phyloP scores from a whole-genome alignment of 176 grass and related monocot genomes.

The Chrysopogon serrulatus region DNA sequence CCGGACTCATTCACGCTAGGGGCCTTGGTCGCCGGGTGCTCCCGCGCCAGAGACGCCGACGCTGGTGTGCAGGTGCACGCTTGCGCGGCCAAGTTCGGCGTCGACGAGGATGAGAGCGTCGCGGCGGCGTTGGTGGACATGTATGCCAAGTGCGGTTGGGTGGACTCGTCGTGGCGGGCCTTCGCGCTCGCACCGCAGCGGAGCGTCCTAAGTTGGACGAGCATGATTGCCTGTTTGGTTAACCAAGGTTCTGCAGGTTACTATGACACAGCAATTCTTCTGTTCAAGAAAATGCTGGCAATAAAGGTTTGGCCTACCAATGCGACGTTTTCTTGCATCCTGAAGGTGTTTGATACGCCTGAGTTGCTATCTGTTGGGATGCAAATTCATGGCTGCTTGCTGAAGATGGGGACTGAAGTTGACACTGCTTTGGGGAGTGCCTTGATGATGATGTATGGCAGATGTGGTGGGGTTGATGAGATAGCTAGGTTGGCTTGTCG shows the following conservation, averaged over 20 bases:
- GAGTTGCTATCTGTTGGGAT: conserved; percentile 37
- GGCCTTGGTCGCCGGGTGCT: conserved; percentile 31
- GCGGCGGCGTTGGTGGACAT: conserved; percentile 45
- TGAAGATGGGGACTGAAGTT: conserved; percentile 62
- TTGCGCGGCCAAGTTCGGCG: conserved; percentile 38
- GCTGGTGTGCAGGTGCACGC: conserved; percentile 39
- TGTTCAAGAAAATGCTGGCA: conserved; percentile 53
- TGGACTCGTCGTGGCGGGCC: conserved; percentile 34
- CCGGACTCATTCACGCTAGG: conserved; percentile 38
- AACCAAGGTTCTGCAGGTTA: conserved; percentile 10
- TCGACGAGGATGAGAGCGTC: conserved; percentile 35
- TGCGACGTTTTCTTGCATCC: conserved; percentile 51
- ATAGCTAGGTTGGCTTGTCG: conserved; percentile 38
- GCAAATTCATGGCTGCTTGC: conserved; percentile 59
- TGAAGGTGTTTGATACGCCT: conserved; percentile 48
- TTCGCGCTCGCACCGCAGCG: conserved; percentile 22
- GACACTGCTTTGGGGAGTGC: conserved; percentile 43
- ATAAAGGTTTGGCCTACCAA: conserved; percentile 51
- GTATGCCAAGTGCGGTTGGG: conserved; percentile 53
- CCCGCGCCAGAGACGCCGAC: conserved; percentile 11
- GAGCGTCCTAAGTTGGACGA: conserved; percentile 52
- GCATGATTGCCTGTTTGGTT: conserved; percentile 54
- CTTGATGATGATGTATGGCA: conserved; percentile 62
- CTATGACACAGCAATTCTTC: conserved; percentile 6
- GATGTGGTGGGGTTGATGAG: conserved; percentile 54